These are phyloP conservation scores for Teratosphaeria destructans DNA, from an alignment of 2,329 filamentous ascomycete genomes.

Conservation along the genomic window DNA sequence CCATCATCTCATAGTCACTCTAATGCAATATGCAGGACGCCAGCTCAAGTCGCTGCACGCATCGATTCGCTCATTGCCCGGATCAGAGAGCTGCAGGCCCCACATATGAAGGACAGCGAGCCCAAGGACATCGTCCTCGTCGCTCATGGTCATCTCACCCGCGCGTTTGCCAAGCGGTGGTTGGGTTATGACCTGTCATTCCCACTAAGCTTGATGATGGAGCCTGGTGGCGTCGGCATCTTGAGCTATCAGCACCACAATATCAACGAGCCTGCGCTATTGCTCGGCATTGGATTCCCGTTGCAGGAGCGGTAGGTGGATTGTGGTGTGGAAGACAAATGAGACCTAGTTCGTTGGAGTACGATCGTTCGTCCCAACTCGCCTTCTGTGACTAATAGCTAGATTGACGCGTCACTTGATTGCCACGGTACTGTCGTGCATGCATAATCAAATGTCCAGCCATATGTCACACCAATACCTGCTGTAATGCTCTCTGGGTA, in stretches of 20 bases:
- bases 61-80: constrained; percentile 63
- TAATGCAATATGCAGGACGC: constrained; percentile 39
- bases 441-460: not conserved
- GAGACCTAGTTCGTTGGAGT: too few relatives aligned
- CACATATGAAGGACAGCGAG: constrained; percentile 31
- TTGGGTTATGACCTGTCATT: constrained; percentile 55
- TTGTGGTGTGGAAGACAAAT: not conserved
- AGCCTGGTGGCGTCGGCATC: constrained; percentile 74
- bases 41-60: constrained; percentile 57
- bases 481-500: not conserved
- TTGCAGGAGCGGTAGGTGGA: constrained; percentile 1
- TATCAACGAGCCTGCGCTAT: constrained; percentile 67
- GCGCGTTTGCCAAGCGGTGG: constrained; percentile 81
- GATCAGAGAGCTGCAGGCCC: constrained; percentile 53
- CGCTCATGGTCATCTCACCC: constrained; percentile 74
- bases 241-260: constrained; percentile 74
- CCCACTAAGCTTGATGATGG: constrained; percentile 62
- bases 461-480: not conserved
- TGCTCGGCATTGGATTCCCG: constrained; percentile 62
- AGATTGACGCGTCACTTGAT: not conserved
- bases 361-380: not conserved
- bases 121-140: constrained; percentile 63
- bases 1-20: not conserved
- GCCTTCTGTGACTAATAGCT: not conserved
- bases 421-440: not conserved